Conservation (phyloP, 495 filamentous ascomycete species). For the Penicillium herquei region DNA sequence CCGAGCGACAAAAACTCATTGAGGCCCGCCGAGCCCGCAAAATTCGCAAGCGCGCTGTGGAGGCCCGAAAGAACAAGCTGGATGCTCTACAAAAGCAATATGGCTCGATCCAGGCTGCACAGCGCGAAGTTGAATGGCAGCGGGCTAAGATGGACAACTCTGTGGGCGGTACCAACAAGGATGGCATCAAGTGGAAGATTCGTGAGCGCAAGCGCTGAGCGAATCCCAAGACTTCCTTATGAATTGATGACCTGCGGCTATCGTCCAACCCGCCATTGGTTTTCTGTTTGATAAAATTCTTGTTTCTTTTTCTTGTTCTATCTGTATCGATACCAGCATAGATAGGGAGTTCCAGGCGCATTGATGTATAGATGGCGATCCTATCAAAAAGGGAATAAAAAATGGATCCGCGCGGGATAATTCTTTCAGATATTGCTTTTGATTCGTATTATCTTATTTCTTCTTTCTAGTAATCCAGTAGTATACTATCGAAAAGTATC, state of each 20-base stretch:
- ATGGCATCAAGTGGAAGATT: conserved; percentile 79
- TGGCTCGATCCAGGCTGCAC: conserved; percentile 65
- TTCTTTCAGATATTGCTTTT: neutral
- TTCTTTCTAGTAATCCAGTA: too few relatives aligned
- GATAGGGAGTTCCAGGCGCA: conserved; percentile 19
- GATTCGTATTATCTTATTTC: too few relatives aligned
- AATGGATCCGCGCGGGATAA: neutral
- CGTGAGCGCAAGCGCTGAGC: conserved; percentile 74
- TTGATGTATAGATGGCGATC: conserved; percentile 1
- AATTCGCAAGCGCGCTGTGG: conserved; percentile 48
- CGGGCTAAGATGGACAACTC: conserved; percentile 78
- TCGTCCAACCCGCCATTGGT: neutral
- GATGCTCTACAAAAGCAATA: conserved; percentile 66
- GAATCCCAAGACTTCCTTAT: conserved; percentile 10
- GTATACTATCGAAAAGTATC: too few relatives aligned
- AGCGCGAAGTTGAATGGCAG: conserved; percentile 75
- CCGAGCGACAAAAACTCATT: conserved; percentile 39
- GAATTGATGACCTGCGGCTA: conserved; percentile 27
- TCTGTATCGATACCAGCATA: conserved; percentile 26
- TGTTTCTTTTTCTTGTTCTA: conserved; percentile 1
- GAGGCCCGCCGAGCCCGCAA: conserved; percentile 45
- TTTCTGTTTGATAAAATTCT: conserved; percentile 3
- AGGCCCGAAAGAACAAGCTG: conserved; percentile 54
- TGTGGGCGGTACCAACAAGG: conserved; percentile 75
- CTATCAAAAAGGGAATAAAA: neutral